These are phyloP conservation scores for Ophiobolus disseminans DNA, from an alignment of 2,329 filamentous ascomycete genomes.

Conservation along the genomic window DNA sequence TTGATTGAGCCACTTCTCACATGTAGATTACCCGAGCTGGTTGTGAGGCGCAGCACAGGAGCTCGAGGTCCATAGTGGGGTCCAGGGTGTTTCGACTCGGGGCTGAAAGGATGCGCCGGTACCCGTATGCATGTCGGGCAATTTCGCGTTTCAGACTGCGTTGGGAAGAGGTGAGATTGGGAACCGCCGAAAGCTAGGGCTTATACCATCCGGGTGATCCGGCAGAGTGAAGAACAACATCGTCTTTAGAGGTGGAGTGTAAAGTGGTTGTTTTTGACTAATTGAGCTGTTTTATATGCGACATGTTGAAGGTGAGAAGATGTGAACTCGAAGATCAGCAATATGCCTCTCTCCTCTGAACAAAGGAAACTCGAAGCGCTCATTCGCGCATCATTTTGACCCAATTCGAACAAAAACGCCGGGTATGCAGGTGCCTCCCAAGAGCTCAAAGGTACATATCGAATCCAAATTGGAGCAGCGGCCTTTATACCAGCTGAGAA, in stretches of 20 bases:
- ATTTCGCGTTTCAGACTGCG: not conserved
- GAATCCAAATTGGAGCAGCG: not conserved
- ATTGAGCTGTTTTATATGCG: slow-evolving; percentile 1
- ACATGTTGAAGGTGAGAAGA: not conserved
- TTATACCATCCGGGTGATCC: too few species aligned
- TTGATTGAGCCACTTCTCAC: too few species aligned
- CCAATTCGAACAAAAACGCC: slow-evolving; percentile 20
- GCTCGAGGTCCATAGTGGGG: too few species aligned
- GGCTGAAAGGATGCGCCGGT: too few species aligned
- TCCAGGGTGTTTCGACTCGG: too few species aligned
- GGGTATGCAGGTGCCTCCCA: slow-evolving; percentile 23
- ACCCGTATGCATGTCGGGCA: too few species aligned
- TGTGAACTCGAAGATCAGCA: not conserved
- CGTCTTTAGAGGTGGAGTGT: not conserved
- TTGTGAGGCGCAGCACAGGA: too few species aligned
- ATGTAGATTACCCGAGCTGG: too few species aligned
- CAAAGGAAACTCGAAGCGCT: slow-evolving; percentile 15
- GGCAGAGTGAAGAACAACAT: too few species aligned
- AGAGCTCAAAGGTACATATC: slow-evolving; percentile 1
- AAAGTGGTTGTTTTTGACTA: slow-evolving; percentile 6
- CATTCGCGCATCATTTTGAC: slow-evolving; percentile 14
- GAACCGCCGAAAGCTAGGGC: too few species aligned
- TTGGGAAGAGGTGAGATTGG: not conserved
- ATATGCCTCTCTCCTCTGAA: not conserved
- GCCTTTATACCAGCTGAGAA: slow-evolving; percentile 1